phyloP scores from a whole-genome alignment of 257 asterid genomes.

The Scutellaria barbata region DNA sequence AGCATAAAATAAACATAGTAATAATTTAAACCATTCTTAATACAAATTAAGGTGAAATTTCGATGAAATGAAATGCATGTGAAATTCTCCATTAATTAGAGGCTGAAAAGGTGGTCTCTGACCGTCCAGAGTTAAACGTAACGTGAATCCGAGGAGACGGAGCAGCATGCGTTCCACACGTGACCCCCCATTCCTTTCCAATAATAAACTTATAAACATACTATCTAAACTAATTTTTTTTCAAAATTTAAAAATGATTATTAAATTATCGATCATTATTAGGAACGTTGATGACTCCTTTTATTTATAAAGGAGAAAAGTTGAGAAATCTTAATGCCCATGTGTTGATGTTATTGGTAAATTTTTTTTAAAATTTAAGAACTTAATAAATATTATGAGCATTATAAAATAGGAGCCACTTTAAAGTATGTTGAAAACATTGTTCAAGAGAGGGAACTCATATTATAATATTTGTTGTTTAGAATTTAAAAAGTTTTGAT shows the following conservation, averaged over 20 bases:
- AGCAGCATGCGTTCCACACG: constrained; percentile 30
- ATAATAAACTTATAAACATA: neutral
- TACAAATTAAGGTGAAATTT: constrained; percentile 44
- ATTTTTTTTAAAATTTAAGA: no score
- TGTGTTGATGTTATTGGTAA: no score
- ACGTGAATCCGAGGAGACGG: constrained; percentile 35
- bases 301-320: no score
- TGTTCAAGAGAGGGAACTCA: no score
- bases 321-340: no score
- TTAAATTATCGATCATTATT: neutral
- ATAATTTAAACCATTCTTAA: neutral
- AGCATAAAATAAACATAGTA: neutral
- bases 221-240: neutral
- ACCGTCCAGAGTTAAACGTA: constrained; percentile 15
- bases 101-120: constrained; percentile 18
- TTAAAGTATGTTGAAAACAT: no score
- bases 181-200: neutral
- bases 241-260: neutral
- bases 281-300: no score
- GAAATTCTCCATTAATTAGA: constrained; percentile 37
- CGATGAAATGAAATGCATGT: constrained; percentile 34
- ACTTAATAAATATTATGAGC: no score
- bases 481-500: no score
- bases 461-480: no score
- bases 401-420: no score